These are phyloP conservation scores for Metschnikowia reukaufii DNA, from an alignment of 805 yeast genomes.

Conservation along the genomic window DNA sequence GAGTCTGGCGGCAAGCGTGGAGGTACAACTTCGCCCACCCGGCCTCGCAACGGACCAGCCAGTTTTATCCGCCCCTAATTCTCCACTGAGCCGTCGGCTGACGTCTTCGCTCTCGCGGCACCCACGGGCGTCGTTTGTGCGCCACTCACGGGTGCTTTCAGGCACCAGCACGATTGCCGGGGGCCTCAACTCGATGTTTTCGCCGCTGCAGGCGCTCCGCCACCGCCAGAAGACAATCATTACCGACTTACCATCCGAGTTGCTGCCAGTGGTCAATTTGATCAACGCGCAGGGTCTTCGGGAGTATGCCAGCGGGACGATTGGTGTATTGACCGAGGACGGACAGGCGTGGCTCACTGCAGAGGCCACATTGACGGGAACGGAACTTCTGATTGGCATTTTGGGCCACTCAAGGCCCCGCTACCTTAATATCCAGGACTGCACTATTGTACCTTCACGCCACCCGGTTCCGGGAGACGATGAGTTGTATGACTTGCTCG, in stretches of 20 bases:
- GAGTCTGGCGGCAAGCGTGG: conserved; percentile 5
- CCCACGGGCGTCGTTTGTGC: conserved; percentile 19
- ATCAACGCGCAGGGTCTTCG: conserved; percentile 69
- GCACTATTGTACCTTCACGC: conserved; percentile 20
- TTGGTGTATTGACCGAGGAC: conserved; percentile 30
- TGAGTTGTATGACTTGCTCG: conserved; percentile 22
- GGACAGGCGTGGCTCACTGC: conserved; percentile 34
- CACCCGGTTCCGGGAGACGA: conserved; percentile 16
- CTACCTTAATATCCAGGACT: conserved; percentile 54
- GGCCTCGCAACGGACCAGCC: conserved; percentile 14
- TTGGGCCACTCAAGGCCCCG: conserved; percentile 46
- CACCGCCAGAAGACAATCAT: conserved; percentile 20
- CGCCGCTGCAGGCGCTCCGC: conserved; percentile 20
- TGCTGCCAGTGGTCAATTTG: conserved; percentile 70
- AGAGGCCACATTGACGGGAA: conserved; percentile 49
- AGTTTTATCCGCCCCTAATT: conserved; percentile 11
- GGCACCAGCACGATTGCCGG: conserved; percentile 16
- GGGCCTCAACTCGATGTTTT: conserved; percentile 14
- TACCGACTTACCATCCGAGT: conserved; percentile 54
- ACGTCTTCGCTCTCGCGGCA: conserved; percentile 12
- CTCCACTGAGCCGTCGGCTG: conserved; percentile 16
- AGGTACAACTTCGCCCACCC: conserved; percentile 13
- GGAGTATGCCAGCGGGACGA: conserved; percentile 55
- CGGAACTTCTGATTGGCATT: conserved; percentile 52
- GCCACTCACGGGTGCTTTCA: conserved; percentile 19